Conservation (phyloP, 2,329 filamentous ascomycete species). For the Beauveria caledonica region DNA sequence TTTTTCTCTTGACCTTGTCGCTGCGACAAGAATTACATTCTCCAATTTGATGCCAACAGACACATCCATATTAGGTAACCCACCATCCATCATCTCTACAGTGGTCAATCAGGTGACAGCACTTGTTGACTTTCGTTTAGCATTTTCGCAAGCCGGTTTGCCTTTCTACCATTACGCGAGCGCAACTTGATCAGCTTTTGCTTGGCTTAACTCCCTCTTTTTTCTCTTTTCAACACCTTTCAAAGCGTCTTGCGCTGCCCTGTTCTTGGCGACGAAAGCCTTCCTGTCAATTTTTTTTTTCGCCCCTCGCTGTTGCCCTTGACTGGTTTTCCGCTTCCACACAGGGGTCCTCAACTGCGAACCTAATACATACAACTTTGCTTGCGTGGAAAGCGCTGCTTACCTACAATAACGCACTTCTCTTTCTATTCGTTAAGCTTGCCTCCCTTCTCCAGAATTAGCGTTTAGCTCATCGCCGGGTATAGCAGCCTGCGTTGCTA, state of each 20-base stretch:
- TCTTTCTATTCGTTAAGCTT: background rate
- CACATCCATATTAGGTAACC: conserved; percentile 5
- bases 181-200: background rate
- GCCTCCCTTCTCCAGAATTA: background rate
- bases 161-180: background rate
- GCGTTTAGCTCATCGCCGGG: background rate
- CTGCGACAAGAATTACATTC: background rate
- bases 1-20: background rate
- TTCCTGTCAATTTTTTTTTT: background rate
- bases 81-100: background rate
- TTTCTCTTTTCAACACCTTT: background rate
- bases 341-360: background rate
- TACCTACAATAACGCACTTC: background rate
- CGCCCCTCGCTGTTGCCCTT: conserved; percentile 1
- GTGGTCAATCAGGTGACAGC: conserved; percentile 8
- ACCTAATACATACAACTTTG: background rate
- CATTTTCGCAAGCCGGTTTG: background rate
- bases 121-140: conserved; percentile 9
- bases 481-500: background rate
- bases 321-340: background rate
- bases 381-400: conserved; percentile 2
- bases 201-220: background rate
- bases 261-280: background rate
- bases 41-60: background rate
- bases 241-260: background rate